Evolutionary conservation across 2,329 filamentous ascomycete genomes (phyloP).

Genomic region (Monilinia vaccinii-corymbosi): DNA sequence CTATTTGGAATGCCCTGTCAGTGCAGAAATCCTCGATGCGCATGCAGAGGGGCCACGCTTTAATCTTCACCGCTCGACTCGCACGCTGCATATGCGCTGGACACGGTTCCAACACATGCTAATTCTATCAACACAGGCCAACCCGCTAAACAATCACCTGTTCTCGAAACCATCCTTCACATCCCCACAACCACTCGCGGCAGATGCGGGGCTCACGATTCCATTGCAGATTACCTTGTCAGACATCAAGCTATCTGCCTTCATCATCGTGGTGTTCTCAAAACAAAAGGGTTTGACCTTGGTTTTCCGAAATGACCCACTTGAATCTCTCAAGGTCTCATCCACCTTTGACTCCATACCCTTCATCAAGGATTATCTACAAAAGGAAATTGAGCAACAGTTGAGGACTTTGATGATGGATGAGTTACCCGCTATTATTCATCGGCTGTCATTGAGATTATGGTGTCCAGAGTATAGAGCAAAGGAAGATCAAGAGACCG

Average conservation of each 20-base stretch:
- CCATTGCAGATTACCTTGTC: constrained; percentile 95
- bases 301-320: constrained; percentile 94
- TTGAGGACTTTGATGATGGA: constrained; percentile 95
- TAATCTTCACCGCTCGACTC: background rate
- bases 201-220: constrained; percentile 86
- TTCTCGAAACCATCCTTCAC: constrained; percentile 87
- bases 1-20: background rate
- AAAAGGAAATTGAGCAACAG: constrained; percentile 91
- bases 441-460: constrained; percentile 76
- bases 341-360: constrained; percentile 99
- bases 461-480: constrained; percentile 82
- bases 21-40: background rate
- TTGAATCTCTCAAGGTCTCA: constrained; percentile 96
- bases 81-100: constrained; percentile 10
- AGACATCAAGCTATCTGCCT: constrained; percentile 89
- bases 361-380: constrained; percentile 93
- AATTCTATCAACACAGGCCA: constrained; percentile 57
- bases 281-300: constrained; percentile 94
- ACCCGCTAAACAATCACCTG: constrained; percentile 92
- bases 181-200: constrained; percentile 84
- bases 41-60: background rate
- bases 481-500: constrained; percentile 49
- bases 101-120: constrained; percentile 33
- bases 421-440: constrained; percentile 91
- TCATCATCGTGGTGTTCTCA: constrained; percentile 96